Evolutionary conservation across 805 yeast genomes (phyloP).

Genomic region (Vanderwaltozyma verrucispora): DNA sequence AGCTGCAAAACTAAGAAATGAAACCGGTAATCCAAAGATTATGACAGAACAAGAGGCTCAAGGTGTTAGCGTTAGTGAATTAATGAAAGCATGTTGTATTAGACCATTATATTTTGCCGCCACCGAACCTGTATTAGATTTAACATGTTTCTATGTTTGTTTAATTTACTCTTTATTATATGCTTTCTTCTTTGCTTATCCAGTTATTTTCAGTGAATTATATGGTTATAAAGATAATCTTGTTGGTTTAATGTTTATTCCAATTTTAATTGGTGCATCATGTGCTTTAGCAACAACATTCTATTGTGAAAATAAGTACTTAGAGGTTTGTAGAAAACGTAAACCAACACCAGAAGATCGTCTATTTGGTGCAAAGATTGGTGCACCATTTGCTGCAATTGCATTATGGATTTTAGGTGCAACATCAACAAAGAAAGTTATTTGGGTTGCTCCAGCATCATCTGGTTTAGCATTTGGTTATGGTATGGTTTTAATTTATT

Average conservation of each 20-base stretch:
- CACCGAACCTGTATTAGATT: slow-evolving; percentile 77
- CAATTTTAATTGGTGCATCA: slow-evolving; percentile 79
- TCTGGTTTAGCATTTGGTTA: slow-evolving; percentile 75
- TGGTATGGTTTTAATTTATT: slow-evolving; percentile 67
- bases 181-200: slow-evolving; percentile 93
- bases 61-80: slow-evolving; percentile 57
- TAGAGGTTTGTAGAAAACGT: slow-evolving; percentile 40
- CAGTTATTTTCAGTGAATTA: slow-evolving; percentile 71
- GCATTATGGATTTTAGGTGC: slow-evolving; percentile 76
- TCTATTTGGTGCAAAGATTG: slow-evolving; percentile 70
- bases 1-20: slow-evolving; percentile 58
- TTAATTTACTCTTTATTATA: slow-evolving; percentile 82
- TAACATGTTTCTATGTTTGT: slow-evolving; percentile 79
- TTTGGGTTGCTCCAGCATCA: slow-evolving; percentile 73
- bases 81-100: slow-evolving; percentile 59
- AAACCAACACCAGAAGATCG: slow-evolving; percentile 72
- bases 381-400: slow-evolving; percentile 73
- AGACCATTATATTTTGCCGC: slow-evolving; percentile 71
- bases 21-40: slow-evolving; percentile 72
- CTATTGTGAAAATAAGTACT: slow-evolving; percentile 52
- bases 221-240: slow-evolving; percentile 69
- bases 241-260: slow-evolving; percentile 81
- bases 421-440: slow-evolving; percentile 55
- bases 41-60: slow-evolving; percentile 91
- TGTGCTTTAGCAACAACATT: slow-evolving; percentile 71